phyloP scores from a whole-genome alignment of 139 green algal genomes.

The Tetradesmus lagerheimii region DNA sequence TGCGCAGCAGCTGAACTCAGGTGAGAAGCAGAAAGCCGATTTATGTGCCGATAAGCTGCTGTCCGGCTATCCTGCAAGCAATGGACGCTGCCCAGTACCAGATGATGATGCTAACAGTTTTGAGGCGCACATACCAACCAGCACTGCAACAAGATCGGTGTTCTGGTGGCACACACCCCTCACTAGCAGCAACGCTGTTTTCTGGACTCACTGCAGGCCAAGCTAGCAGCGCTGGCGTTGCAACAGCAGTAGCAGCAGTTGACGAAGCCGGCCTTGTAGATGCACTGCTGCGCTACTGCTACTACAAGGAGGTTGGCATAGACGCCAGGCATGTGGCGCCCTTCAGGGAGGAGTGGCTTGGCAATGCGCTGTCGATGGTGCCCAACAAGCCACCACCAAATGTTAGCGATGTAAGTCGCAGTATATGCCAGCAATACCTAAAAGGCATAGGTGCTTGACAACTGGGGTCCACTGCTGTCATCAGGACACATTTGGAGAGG shows the following conservation, averaged over 20 bases:
- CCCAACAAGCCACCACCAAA: conserved; percentile 48
- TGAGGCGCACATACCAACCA: background rate
- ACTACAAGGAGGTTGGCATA: conserved; percentile 78
- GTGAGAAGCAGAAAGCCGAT: background rate
- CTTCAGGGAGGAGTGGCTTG: conserved; percentile 72
- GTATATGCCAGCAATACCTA: background rate
- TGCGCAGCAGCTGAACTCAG: background rate
- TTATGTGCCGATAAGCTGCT: too few species aligned
- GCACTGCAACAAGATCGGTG: too few species aligned
- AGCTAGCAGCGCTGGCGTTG: background rate
- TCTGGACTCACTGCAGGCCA: background rate
- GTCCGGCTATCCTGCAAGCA: too few species aligned
- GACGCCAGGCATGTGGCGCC: conserved; percentile 64
- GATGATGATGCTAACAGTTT: too few species aligned
- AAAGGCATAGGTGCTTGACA: too few species aligned
- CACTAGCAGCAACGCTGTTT: background rate
- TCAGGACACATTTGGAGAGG: background rate
- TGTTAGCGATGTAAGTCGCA: conserved; percentile 44
- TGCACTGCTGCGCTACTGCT: conserved; percentile 75
- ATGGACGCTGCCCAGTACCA: too few species aligned
- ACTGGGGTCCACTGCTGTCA: too few species aligned
- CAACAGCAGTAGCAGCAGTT: background rate
- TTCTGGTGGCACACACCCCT: background rate
- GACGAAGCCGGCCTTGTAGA: conserved; percentile 48
- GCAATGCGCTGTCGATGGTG: conserved; percentile 70